Conservation (phyloP, 345 rosid species). For the Kandelia obovata region DNA sequence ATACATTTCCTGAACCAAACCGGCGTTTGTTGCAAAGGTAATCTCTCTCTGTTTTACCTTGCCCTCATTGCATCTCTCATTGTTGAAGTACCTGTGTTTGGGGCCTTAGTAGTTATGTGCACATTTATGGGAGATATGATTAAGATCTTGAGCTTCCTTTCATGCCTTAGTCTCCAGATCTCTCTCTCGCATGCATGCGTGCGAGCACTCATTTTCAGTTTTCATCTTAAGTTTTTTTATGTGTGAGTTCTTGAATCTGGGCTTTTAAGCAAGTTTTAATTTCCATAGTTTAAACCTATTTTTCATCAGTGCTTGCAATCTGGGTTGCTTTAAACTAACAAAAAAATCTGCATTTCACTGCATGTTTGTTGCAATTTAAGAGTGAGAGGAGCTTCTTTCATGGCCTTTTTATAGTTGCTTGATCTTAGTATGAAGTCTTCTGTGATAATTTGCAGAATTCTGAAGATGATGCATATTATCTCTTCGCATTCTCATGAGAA, state of each 20-base stretch:
- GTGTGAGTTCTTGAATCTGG: not conserved
- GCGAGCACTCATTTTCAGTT: not conserved
- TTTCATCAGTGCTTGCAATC: no score
- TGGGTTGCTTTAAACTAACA: no score
- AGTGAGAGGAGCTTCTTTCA: not conserved
- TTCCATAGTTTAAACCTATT: no score
- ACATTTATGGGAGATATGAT: not conserved
- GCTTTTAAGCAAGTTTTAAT: no score
- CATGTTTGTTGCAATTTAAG: not conserved
- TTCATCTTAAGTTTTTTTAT: not conserved
- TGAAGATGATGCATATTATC: conserved; percentile 92
- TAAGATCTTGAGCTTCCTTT: not conserved
- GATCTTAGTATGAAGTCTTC: conserved; percentile 18
- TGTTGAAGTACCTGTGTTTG: not conserved
- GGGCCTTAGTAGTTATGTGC: not conserved
- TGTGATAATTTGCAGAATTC: conserved; percentile 53
- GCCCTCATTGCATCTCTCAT: not conserved
- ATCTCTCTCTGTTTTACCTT: not conserved
- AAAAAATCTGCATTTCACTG: no score
- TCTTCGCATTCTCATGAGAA: conserved; percentile 81
- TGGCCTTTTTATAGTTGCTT: not conserved
- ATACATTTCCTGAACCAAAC: conserved; percentile 97
- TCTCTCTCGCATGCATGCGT: not conserved
- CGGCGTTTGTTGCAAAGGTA: conserved; percentile 87
- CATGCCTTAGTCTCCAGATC: not conserved